Evolutionary conservation across 139 green algal species (phyloP).

Genomic region (Chlorella sp.): DNA sequence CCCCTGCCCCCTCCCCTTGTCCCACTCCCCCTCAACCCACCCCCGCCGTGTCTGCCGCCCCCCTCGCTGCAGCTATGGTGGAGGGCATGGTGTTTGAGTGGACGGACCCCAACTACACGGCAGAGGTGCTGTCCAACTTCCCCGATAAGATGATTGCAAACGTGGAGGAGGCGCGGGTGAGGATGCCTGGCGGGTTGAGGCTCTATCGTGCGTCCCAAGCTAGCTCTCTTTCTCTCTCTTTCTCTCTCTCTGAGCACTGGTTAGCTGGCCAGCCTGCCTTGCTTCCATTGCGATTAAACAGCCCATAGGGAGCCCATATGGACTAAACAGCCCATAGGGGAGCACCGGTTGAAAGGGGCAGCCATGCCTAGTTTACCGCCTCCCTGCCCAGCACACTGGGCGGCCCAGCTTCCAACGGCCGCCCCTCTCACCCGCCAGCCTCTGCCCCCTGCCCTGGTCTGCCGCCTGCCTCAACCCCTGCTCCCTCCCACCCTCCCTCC

Average conservation of each 20-base stretch:
- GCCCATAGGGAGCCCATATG: neutral
- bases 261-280: neutral
- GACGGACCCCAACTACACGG: conserved; percentile 69
- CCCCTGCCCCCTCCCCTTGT: neutral
- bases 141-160: conserved; percentile 76
- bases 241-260: no score
- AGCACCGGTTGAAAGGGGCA: no score
- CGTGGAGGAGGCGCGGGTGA: conserved; percentile 75
- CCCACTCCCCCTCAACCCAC: neutral
- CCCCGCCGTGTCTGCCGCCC: neutral
- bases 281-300: neutral
- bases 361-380: no score
- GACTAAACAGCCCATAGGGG: neutral
- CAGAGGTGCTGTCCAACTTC: conserved; percentile 61
- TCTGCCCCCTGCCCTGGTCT: neutral
- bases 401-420: no score
- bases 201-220: no score
- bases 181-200: neutral
- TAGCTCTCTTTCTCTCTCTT: no score
- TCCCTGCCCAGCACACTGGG: no score
- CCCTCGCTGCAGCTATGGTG: neutral
- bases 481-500: neutral
- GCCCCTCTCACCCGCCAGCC: neutral
- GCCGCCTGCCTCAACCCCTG: neutral
- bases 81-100: conserved; percentile 51